Conservation (phyloP, 2,329 filamentous ascomycete genomes). For the Tympanopsis confertula region DNA sequence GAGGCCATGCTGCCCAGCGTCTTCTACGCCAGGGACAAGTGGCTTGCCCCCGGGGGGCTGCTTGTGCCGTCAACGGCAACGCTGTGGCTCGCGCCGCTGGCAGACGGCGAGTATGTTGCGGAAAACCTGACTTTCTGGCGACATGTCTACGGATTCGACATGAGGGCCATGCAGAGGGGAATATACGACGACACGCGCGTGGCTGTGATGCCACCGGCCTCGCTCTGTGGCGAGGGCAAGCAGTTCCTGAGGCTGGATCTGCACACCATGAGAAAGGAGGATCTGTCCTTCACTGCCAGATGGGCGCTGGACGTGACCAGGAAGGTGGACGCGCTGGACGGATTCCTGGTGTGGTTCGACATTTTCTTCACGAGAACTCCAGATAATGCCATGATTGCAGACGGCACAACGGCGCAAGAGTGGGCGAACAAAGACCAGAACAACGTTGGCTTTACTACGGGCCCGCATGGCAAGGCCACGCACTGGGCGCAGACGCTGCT, state of each 20-base stretch:
- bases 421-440: constrained; percentile 46
- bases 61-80: constrained; percentile 79
- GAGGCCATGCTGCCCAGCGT: constrained; percentile 95
- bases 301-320: constrained; percentile 52
- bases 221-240: constrained; percentile 45
- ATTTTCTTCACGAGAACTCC: constrained; percentile 69
- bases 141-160: constrained; percentile 89
- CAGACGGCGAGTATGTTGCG: constrained; percentile 65
- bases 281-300: constrained; percentile 64
- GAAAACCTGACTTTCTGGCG: constrained; percentile 79
- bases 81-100: constrained; percentile 70
- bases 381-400: constrained; percentile 28
- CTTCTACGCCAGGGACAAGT: constrained; percentile 75
- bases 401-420: constrained; percentile 44
- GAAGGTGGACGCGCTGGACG: constrained; percentile 61
- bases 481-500: constrained; percentile 68
- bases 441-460: constrained; percentile 77
- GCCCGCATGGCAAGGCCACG: constrained; percentile 63
- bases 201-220: constrained; percentile 51
- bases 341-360: constrained; percentile 87
- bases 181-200: constrained; percentile 76
- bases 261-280: constrained; percentile 57
- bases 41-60: constrained; percentile 67
- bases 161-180: constrained; percentile 76
- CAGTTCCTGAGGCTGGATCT: constrained; percentile 69